phyloP scores from a whole-genome alignment of 305 asterid genomes.

The Euphrasia arctica region DNA sequence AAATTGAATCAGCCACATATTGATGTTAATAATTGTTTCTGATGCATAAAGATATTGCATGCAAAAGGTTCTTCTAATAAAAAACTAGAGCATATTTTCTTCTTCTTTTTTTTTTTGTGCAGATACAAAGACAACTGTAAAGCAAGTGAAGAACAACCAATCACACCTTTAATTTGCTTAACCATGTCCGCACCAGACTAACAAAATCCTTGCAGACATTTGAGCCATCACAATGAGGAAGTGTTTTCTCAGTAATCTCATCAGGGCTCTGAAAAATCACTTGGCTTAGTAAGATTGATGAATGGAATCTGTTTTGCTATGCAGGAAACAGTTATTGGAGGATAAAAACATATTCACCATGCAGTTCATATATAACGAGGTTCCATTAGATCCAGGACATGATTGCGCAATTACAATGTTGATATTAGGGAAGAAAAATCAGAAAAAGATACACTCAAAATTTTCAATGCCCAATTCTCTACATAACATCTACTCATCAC shows the following conservation, averaged over 20 bases:
- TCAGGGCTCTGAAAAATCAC: conserved; percentile 69
- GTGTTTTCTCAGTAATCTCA: conserved; percentile 84
- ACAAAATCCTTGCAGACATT: conserved; percentile 79
- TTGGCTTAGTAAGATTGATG: conserved; percentile 24
- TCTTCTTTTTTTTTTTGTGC: neutral
- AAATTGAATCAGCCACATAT: conserved; percentile 29
- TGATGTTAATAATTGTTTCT: neutral
- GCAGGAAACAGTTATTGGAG: neutral
- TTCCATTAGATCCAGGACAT: conserved; percentile 4
- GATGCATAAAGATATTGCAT: neutral
- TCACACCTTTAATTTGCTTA: conserved; percentile 76
- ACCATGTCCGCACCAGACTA: conserved; percentile 69
- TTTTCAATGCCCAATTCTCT: conserved; percentile 11
- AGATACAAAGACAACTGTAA: conserved; percentile 8
- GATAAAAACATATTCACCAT: neutral
- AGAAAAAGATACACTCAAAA: conserved; percentile 5
- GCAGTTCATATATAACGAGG: neutral
- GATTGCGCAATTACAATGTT: neutral
- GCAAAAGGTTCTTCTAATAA: neutral
- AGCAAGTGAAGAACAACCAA: conserved; percentile 16
- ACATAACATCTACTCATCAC: neutral
- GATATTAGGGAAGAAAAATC: neutral
- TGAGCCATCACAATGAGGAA: conserved; percentile 62
- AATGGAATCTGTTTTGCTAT: conserved; percentile 1
- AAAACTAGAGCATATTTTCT: neutral